These are phyloP conservation scores for Melaleuca quinquenervia DNA, from an alignment of 345 rosid genomes.

Conservation along the genomic window DNA sequence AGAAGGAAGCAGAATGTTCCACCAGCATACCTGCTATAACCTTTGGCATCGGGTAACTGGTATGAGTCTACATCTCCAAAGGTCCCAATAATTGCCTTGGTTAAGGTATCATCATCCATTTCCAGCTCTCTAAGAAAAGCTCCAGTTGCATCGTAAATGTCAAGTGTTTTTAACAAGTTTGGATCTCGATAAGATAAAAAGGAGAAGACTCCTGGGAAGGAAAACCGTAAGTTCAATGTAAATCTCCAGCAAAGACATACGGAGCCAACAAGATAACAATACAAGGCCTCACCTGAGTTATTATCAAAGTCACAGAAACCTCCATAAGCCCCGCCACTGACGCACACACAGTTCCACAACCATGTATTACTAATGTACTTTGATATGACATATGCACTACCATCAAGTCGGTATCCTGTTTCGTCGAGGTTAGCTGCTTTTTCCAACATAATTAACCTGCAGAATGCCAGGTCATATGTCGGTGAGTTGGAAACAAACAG, in stretches of 20 bases:
- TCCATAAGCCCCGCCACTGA: constrained; percentile 98
- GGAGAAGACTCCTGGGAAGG: constrained; percentile 58
- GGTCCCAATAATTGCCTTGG: constrained; percentile 94
- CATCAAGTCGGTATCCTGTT: constrained; percentile 68
- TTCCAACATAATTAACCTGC: constrained; percentile 96
- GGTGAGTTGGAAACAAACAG: neutral
- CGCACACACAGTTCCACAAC: constrained; percentile 98
- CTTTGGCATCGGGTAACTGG: constrained; percentile 98
- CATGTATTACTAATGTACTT: constrained; percentile 81
- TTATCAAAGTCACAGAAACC: constrained; percentile 93
- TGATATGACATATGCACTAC: constrained; percentile 92
- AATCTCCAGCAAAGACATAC: neutral
- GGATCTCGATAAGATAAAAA: constrained; percentile 92
- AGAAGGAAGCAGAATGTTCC: neutral
- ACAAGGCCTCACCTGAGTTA: constrained; percentile 55
- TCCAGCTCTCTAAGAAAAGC: constrained; percentile 76
- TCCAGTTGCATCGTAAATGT: constrained; percentile 73
- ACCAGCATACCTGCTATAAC: constrained; percentile 73
- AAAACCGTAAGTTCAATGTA: neutral
- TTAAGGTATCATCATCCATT: constrained; percentile 73
- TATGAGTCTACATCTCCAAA: constrained; percentile 91
- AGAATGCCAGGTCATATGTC: neutral
- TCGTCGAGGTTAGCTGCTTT: constrained; percentile 80
- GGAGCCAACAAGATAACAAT: neutral
- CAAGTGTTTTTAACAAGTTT: constrained; percentile 83